Evolutionary conservation across 2,329 filamentous ascomycete species (phyloP), one percentile per base, ranked within the genome.

Genomic region (Fusarium irregulare): DNA sequence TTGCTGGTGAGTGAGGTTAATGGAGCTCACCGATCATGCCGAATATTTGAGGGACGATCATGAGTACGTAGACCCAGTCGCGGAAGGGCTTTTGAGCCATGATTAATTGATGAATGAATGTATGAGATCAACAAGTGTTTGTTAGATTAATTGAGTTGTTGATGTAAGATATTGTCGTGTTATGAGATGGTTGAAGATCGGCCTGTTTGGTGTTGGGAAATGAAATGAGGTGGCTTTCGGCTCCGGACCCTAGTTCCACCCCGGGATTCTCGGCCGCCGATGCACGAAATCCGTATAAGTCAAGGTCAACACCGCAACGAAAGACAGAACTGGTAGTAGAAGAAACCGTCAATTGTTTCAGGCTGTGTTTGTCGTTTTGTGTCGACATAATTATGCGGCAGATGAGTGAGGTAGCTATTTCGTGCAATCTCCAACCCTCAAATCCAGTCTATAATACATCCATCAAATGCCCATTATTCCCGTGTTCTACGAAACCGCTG

Each of bases 1-100:
- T 7, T 48, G 20, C 7, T 7, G 7, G 20, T 23, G n/a, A 41
- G 47, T 32, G 25, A 25, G 44, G 20, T 25, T 25, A 18, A 6
- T 11, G n/a, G 8, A 6, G n/a, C 72, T 45, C 73, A 81, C 80
- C 66, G n/a, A 81, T 65, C 77, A 81, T 81, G 71, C 78, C 79
- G 10, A 76, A 55, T 37, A 80, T 73, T 61, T 81, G 80, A 7
- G 75, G 68, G 21, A 63, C 62, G 28, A 81, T 76, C 50, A 80
- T 73, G 73, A 64, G 63, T 10, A 82, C 73, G 41, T 82, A 83
- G 45, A 78, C 50, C 74, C 74, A 78, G 53, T 83, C 79, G 53
- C 78, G 79, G 41, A 66, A 28, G 18, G 63, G 61, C 59, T 77
- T 77, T 45, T 72, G 67, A 4, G 73, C 63, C 76, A 77, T 77